These are phyloP conservation scores for Elaeis guineensis DNA, from an alignment of 176 grass and related monocot species.

Conservation along the genomic window DNA sequence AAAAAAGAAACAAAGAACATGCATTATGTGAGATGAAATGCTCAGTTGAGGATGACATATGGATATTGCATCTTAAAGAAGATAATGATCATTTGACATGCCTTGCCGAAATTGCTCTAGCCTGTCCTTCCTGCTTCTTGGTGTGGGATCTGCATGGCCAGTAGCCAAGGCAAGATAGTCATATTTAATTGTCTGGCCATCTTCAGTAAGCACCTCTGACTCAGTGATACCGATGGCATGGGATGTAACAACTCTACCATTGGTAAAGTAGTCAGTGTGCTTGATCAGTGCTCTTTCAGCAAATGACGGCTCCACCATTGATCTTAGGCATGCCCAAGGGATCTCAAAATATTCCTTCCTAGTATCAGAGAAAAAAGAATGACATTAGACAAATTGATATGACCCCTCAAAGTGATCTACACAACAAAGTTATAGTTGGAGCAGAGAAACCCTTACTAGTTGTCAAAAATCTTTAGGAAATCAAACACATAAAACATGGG, in stretches of 20 bases:
- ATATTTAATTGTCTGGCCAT: not conserved
- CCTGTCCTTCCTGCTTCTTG: not conserved
- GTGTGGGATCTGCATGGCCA: not conserved
- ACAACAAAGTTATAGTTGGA: too few relatives aligned
- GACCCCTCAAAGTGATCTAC: too few relatives aligned
- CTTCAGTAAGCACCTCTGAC: constrained; percentile 2
- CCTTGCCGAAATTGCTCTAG: constrained; percentile 11
- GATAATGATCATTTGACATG: not conserved
- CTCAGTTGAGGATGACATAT: too few relatives aligned
- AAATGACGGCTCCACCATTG: constrained; percentile 11
- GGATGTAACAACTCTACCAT: not conserved
- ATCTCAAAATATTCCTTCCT: constrained; percentile 15
- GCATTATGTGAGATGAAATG: too few relatives aligned
- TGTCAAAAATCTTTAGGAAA: too few relatives aligned
- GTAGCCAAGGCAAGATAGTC: constrained; percentile 10
- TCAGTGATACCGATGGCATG: not conserved
- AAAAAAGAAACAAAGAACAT: too few relatives aligned
- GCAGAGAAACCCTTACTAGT: too few relatives aligned
- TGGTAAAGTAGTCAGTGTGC: constrained; percentile 8
- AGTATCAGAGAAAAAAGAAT: too few relatives aligned
- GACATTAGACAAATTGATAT: too few relatives aligned
- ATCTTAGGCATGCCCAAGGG: constrained; percentile 2
- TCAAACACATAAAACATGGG: too few relatives aligned
- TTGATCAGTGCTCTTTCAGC: constrained; percentile 9
- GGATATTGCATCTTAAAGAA: too few relatives aligned